Evolutionary conservation across 352 stramenopile species (phyloP), one percentile per base, ranked within the genome.

Genomic region (Pythium volutum): DNA sequence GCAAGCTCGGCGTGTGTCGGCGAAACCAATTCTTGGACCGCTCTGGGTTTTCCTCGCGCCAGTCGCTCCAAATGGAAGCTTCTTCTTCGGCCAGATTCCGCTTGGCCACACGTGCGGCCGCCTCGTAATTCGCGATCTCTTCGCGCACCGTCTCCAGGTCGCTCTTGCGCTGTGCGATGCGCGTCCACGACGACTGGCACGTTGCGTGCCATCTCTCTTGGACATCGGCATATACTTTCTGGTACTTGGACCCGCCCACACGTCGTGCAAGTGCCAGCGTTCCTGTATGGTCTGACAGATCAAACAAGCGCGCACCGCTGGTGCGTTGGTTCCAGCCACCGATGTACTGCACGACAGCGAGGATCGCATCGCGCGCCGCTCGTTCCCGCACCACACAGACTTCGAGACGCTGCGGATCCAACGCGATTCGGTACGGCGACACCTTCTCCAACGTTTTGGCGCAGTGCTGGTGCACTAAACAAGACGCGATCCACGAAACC

Each of bases 251-350:
- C 23, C 20, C 20, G 22, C 51, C 51, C 3, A 58, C 14, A 2
- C 22, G 22, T 6, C 38, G 34, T 20, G 36, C 36, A 1, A 58
- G 22, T 27, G 33, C 38, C 16, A 58, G 20, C 20, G 51, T 58
- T 33, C 51, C 51, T 3, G 33, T 23, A 29, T 41, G 26, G 22
- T 59, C 25, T 1, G 9, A 38, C 3, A 50, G 39, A 50, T 59
- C 52, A n/a, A 59, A 59, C 25, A 59, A n/a, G 22, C 16, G 9
- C 15, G 39, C 4, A 34, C 52, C 52, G 5, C 11, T 27, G 27
- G 26, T 26, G 18, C 39, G 52, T 26, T 49, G 16, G 39, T 59
- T 59, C 52, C 52, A 59, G 52, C 50, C 52, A 18, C 39, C 22
- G 31, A 59, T 50, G 14, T 59, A 60, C 53, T 50, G 10, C 3